Base-by-base conservation (phyloP, 2,329 filamentous ascomycete genomes). In the Epichloe elymi region DNA sequence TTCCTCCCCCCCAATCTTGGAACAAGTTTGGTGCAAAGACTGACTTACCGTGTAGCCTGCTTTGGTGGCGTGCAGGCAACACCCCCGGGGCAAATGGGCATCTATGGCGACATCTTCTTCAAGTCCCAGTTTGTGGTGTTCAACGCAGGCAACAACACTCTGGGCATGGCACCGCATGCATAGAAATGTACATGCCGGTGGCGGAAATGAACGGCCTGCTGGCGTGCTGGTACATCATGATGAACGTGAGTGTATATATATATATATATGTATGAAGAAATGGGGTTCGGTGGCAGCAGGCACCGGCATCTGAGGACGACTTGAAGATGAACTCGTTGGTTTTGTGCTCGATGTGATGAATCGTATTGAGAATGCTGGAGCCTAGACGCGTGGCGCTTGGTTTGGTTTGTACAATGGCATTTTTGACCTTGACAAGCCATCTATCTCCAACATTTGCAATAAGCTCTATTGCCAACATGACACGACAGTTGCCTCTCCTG, bases 1-100 rank as follows among this genome's bases (percentile, higher is more conserved):
- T 4, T 10, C 4, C 8, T 8, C 8, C 26, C 3, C 7, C 23
- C 23, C 23, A 5, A 23, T 23, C 2, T 6, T 23, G 23, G 7
- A 3, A 3, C 23, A 26, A 7, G 1, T 30, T 26, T 4, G 14
- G 40, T 12, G 20, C 14, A 10, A 23, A 42, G 3, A 42, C 40
- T 42, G 11, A 42, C 40, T n/a, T n/a, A 5, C 4, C 20, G 3
- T 38, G 4, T 23, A 76, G 73, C 70, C 51, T 87, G 83, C 70
- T 86, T 83, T 57, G 83, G 82, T 53, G 83, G 82, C 57, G 67
- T 87, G 17, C 83, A 87, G 67, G 72, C 75, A 35, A 78, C 76
- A 45, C 70, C 73, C 73, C 68, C 69, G 0, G 56, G 55, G 14
- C 66, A 69, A 30, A 64, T 84, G 38, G 78, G 82, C 65, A 81